Evolutionary conservation across 169 alveolate genomes (phyloP).

Genomic region (Prorocentrum cordatum): DNA sequence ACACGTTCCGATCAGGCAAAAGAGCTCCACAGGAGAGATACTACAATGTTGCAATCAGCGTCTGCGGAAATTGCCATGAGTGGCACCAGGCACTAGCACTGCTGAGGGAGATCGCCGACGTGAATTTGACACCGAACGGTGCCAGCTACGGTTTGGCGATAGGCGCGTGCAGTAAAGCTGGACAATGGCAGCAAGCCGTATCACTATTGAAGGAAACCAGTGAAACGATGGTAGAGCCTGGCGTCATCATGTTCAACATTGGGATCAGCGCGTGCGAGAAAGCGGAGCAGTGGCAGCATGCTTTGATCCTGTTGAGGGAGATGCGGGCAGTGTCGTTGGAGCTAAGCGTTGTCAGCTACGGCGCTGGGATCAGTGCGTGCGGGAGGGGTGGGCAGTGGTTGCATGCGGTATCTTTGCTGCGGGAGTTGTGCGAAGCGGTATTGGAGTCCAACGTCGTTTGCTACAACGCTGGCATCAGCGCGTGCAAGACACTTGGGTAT

Average conservation of each 20-base stretch:
- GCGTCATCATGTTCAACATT: not conserved
- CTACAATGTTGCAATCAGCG: too few species aligned
- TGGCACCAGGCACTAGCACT: too few species aligned
- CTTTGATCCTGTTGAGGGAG: not conserved
- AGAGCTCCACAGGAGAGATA: too few species aligned
- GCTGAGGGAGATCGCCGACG: too few species aligned
- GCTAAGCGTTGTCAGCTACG: not conserved
- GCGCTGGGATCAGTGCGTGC: not conserved
- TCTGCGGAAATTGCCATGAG: too few species aligned
- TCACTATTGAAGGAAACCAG: too few species aligned
- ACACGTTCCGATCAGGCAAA: too few species aligned
- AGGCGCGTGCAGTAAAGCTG: too few species aligned
- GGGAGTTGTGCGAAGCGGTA: not conserved
- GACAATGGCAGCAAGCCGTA: too few species aligned
- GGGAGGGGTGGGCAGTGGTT: not conserved
- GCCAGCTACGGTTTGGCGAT: too few species aligned
- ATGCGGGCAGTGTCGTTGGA: not conserved
- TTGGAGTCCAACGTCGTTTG: not conserved
- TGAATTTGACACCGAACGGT: too few species aligned
- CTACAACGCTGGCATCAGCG: not conserved
- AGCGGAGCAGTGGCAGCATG: not conserved
- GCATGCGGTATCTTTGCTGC: not conserved
- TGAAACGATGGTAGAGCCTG: too few species aligned
- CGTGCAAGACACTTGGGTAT: not conserved
- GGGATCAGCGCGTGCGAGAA: not conserved